A percentile compares a stretch with the other conserved stretches of the same genome.
Evolutionary conservation across 1,284 basidiomycete species (phyloP).

Genomic region (Porphyrellus sp.): DNA sequence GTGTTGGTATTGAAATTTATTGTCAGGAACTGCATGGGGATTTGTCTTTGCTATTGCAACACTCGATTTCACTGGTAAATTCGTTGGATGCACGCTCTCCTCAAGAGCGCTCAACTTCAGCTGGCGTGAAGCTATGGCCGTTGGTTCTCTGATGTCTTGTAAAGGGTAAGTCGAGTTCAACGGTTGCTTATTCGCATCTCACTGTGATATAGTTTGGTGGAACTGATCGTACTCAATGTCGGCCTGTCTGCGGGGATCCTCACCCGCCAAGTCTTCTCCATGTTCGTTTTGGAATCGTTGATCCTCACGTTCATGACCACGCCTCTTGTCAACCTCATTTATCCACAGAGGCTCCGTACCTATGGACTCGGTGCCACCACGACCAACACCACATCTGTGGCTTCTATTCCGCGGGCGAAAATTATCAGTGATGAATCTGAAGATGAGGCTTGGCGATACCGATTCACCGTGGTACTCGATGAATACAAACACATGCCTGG

Average conservation of each 20-base stretch:
- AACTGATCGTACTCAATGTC: conserved; percentile 94
- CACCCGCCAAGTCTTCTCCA: conserved; percentile 71
- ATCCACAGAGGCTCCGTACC: conserved; percentile 64
- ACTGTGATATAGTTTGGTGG: conserved; percentile 58
- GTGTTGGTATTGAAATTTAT: conserved; percentile 46
- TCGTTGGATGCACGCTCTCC: conserved; percentile 65
- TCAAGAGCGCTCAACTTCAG: conserved; percentile 74
- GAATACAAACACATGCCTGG: conserved; percentile 83
- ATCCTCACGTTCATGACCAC: conserved; percentile 88
- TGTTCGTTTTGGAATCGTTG: conserved; percentile 91
- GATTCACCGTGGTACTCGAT: conserved; percentile 86
- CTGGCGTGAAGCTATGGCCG: conserved; percentile 77
- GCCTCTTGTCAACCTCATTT: conserved; percentile 74
- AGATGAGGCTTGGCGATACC: conserved; percentile 20
- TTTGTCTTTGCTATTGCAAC: conserved; percentile 81
- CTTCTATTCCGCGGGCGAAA: conserved; percentile 4
- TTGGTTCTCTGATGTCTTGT: conserved; percentile 93
- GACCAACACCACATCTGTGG: neutral
- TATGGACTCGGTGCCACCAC: conserved; percentile 33
- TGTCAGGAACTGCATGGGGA: conserved; percentile 81
- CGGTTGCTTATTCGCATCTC: neutral
- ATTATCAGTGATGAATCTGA: conserved; percentile 14
- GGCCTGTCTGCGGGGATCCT: conserved; percentile 84
- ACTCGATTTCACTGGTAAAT: conserved; percentile 85
- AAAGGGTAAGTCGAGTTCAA: conserved; percentile 64